These are phyloP conservation scores for Ephemerocybe angulata DNA, from an alignment of 768 basidiomycete species.

Conservation along the genomic window DNA sequence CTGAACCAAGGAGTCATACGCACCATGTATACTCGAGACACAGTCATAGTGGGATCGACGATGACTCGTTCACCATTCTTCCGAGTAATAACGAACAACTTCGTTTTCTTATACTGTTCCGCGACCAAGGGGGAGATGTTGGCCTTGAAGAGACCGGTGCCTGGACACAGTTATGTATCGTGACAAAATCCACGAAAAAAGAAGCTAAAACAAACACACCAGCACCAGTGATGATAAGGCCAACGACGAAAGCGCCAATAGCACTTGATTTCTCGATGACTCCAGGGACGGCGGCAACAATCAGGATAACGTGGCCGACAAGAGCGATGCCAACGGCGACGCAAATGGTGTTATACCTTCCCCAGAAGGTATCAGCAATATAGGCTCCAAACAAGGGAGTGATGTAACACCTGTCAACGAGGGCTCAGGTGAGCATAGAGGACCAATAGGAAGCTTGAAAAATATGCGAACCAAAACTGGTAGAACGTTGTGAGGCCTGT, in stretches of 20 bases:
- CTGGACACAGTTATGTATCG: too few species aligned
- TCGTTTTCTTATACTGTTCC: conserved; percentile 63
- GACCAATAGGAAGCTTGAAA: background rate
- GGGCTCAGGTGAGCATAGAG: conserved; percentile 5
- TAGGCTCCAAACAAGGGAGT: conserved; percentile 63
- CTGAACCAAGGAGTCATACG: conserved; percentile 7
- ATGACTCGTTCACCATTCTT: conserved; percentile 66
- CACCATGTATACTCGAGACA: conserved; percentile 73
- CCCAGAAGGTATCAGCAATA: conserved; percentile 63
- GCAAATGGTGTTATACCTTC: conserved; percentile 67
- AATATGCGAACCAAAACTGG: conserved; percentile 53
- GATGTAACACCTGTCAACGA: conserved; percentile 46
- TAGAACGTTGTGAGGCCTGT: conserved; percentile 73
- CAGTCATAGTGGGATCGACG: conserved; percentile 67
- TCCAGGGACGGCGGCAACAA: conserved; percentile 62
- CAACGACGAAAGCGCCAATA: conserved; percentile 50
- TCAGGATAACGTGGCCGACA: conserved; percentile 62
- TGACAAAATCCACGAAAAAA: too few species aligned
- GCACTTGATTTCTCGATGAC: conserved; percentile 55
- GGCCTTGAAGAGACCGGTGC: conserved; percentile 71
- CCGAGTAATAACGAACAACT: conserved; percentile 47
- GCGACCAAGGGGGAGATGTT: conserved; percentile 78
- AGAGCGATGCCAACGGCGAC: conserved; percentile 52
- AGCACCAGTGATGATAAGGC: conserved; percentile 58
- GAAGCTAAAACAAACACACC: conserved; percentile 20